phyloP scores from a whole-genome alignment of 352 stramenopile species.

The Globisporangium iwayamae region DNA sequence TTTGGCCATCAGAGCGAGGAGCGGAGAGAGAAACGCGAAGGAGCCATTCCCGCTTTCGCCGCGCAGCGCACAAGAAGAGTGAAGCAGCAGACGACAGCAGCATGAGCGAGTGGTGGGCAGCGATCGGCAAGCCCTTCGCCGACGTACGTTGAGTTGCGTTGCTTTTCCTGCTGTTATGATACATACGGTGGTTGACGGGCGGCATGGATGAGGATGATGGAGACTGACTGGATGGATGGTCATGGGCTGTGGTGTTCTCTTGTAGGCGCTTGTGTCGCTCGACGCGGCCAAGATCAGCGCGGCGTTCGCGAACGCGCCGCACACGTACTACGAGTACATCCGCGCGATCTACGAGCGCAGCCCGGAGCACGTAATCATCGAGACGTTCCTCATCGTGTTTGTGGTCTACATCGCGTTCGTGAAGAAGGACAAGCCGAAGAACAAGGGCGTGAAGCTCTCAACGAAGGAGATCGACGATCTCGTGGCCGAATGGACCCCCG shows the following conservation, averaged over 20 bases:
- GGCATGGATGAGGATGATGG: background rate
- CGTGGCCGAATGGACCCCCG: slow-evolving; percentile 85
- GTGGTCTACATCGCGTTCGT: slow-evolving; percentile 93
- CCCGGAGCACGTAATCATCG: slow-evolving; percentile 95
- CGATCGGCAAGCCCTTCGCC: slow-evolving; percentile 70
- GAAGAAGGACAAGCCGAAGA: slow-evolving; percentile 71
- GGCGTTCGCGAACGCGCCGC: slow-evolving; percentile 55
- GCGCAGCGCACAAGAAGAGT: slow-evolving; percentile 1
- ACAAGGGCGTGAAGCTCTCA: slow-evolving; percentile 63
- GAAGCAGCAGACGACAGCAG: background rate
- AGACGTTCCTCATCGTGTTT: slow-evolving; percentile 96
- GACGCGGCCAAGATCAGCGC: slow-evolving; percentile 55
- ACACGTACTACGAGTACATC: slow-evolving; percentile 82
- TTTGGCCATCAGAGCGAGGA: background rate
- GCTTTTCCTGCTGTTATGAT: background rate
- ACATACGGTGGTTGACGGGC: background rate
- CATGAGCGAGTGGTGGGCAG: slow-evolving; percentile 81
- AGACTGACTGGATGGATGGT: background rate
- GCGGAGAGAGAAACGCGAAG: background rate
- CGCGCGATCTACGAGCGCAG: slow-evolving; percentile 76
- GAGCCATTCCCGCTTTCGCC: slow-evolving; percentile 12
- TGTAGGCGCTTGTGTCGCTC: slow-evolving; percentile 58
- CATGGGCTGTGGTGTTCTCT: background rate
- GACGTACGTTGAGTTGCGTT: slow-evolving; percentile 34
- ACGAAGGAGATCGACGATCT: slow-evolving; percentile 90